Base-by-base conservation (phyloP, 2,329 filamentous ascomycete genomes). In the Corniculantispora saksenae region DNA sequence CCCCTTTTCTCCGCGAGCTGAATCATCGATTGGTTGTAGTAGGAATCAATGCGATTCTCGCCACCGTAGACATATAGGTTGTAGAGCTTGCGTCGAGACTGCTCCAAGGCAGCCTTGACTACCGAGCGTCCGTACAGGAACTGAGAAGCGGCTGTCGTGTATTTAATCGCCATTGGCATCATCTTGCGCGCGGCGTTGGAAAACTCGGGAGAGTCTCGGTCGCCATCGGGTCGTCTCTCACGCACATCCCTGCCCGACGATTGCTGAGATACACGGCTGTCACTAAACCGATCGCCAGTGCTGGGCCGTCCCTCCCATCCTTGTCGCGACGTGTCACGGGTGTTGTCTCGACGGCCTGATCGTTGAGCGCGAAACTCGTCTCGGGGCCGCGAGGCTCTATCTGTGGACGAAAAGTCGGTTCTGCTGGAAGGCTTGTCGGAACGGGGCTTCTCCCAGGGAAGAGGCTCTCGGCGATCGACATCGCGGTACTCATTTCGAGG, bases 61-160 rank as follows among this genome's bases (percentile, higher is more conserved):
- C 85, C 84, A 56, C 81, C 82, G 73, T 91, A 90, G 13, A 97
- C 81, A 75, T 98, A 97, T 3, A 99, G 84, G 63, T 89, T 91
- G 80, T 97, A 97, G 3, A 97, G 78, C 72, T 91, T 88, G 65
- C 95, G 88, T 40, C 87, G 84, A 13, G 82, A 82, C 55, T 79
- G 75, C 69, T 84, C 87, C 23, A 99, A 80, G 0, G 93, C 94
- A 23, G 94, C 91, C 67, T 91, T 84, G 25, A 98, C 92, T 1
- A 92, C 88, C 2, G 91, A 91, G 53, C 86, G 86, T 7, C 95
- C 95, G 74, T 97, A 98, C 2, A 99, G 82, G 71, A 97, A 98
- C 67, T 97, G 91, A 0, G 94, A 97, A 6, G 92, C 92, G 0
- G 94, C 91, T 0, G 93, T 96, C 0, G 92, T 93, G 73, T 94